A percentile compares a stretch with the other conserved stretches of the same genome.
phyloP scores from a whole-genome alignment of 1,284 basidiomycete species.

The Rugosomyces carneus region DNA sequence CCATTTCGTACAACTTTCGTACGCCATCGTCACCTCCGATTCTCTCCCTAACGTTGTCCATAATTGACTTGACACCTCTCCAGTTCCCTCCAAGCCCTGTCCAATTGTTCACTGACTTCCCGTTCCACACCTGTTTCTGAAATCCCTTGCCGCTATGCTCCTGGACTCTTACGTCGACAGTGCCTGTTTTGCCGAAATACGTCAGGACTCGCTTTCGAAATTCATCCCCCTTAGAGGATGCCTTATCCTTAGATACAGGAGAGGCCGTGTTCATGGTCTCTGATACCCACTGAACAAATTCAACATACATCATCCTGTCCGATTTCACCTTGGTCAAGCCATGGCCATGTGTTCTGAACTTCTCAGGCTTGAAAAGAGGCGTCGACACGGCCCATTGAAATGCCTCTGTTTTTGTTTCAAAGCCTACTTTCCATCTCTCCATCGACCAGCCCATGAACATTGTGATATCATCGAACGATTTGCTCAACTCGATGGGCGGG shows the following conservation, averaged over 20 bases:
- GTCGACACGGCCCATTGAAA: slow-evolving; percentile 54
- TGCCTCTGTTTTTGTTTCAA: slow-evolving; percentile 42
- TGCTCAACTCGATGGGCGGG: slow-evolving; percentile 34
- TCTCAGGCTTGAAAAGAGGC: slow-evolving; percentile 40
- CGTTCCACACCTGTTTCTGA: slow-evolving; percentile 44
- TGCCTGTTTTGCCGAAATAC: slow-evolving; percentile 47
- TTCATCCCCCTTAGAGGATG: slow-evolving; percentile 15
- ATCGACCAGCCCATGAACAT: slow-evolving; percentile 52
- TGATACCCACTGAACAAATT: slow-evolving; percentile 47
- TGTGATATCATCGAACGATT: slow-evolving; percentile 41
- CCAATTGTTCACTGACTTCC: slow-evolving; percentile 48
- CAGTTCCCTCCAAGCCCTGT: slow-evolving; percentile 40
- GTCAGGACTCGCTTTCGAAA: slow-evolving; percentile 41
- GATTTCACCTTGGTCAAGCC: slow-evolving; percentile 37
- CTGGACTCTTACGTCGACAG: slow-evolving; percentile 35
- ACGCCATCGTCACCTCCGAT: slow-evolving; percentile 33
- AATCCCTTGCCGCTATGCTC: slow-evolving; percentile 27
- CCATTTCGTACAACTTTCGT: slow-evolving; percentile 25
- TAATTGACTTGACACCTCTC: slow-evolving; percentile 41
- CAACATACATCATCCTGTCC: slow-evolving; percentile 52
- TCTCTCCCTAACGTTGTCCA: slow-evolving; percentile 38
- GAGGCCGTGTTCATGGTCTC: no score
- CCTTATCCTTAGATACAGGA: slow-evolving; percentile 7
- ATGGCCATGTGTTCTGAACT: slow-evolving; percentile 28
- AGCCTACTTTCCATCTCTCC: slow-evolving; percentile 45